Conservation (phyloP, 2,329 filamentous ascomycete genomes). For the Onygenales sp. region DNA sequence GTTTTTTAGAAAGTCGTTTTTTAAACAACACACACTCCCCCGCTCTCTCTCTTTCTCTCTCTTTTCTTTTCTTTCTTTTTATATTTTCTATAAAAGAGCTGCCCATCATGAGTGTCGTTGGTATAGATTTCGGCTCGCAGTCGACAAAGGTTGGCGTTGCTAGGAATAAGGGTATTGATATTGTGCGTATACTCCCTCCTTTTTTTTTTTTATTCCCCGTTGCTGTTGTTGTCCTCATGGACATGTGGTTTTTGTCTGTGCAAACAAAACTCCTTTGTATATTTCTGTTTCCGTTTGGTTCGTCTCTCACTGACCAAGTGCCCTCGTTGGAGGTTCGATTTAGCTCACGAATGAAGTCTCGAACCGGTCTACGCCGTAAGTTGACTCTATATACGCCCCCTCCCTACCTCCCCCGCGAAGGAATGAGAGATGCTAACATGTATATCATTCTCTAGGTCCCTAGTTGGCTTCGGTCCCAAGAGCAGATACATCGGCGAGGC, state of each 20-base stretch:
- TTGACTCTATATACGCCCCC: slow-evolving; percentile 19
- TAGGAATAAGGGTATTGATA: slow-evolving; percentile 96
- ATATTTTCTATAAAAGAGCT: slow-evolving; percentile 4
- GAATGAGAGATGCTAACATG: not conserved
- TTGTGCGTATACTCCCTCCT: slow-evolving; percentile 56
- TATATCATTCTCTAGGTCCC: slow-evolving; percentile 49
- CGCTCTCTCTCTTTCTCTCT: not conserved
- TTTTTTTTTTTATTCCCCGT: slow-evolving; percentile 8
- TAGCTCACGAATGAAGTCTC: slow-evolving; percentile 99
- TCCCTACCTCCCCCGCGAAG: not conserved
- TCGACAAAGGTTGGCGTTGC: slow-evolving; percentile 97
- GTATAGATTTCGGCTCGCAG: slow-evolving; percentile 90
- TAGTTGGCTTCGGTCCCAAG: slow-evolving; percentile 93
- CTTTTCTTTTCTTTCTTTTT: not conserved
- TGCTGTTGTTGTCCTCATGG: not conserved
- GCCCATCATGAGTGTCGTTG: slow-evolving; percentile 53
- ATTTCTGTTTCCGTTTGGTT: slow-evolving; percentile 10
- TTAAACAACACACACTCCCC: too few species aligned
- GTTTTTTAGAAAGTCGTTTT: not conserved
- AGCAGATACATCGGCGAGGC: slow-evolving; percentile 87
- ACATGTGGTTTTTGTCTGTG: not conserved
- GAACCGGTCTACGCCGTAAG: slow-evolving; percentile 95
- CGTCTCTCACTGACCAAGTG: slow-evolving; percentile 13
- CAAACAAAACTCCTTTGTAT: not conserved
- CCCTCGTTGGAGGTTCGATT: slow-evolving; percentile 21